Evolutionary conservation across 148 eudicot species (phyloP).

Genomic region (Vaccinium corymbosum): DNA sequence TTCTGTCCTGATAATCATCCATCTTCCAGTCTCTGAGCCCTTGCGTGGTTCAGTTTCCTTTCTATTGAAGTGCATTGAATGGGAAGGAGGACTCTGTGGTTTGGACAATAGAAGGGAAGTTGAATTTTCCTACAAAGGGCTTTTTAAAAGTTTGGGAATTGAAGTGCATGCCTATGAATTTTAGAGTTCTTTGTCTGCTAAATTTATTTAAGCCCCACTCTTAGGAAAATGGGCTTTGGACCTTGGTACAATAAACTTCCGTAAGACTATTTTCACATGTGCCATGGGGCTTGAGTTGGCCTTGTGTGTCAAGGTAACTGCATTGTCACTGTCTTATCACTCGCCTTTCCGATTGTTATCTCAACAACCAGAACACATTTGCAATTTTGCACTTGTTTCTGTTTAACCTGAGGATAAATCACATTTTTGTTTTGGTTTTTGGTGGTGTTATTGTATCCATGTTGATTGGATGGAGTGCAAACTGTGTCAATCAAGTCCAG

Average conservation of each 20-base stretch:
- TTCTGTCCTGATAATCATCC: constrained; percentile 6
- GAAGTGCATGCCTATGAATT: neutral
- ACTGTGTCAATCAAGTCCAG: neutral
- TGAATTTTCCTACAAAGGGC: neutral
- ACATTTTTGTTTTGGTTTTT: neutral
- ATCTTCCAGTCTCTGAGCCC: neutral
- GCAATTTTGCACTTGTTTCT: neutral
- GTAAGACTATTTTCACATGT: neutral
- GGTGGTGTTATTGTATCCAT: neutral
- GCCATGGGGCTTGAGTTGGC: neutral
- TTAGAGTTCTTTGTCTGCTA: neutral
- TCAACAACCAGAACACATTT: neutral
- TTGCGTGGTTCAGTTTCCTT: neutral
- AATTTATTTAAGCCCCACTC: neutral
- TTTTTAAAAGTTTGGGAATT: neutral
- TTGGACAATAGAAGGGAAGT: neutral
- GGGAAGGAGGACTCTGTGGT: neutral
- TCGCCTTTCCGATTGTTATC: neutral
- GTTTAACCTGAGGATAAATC: neutral
- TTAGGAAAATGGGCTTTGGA: neutral
- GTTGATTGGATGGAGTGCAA: neutral
- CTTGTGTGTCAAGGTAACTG: neutral
- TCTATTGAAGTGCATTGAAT: neutral
- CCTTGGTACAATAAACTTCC: neutral
- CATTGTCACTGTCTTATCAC: neutral